Evolutionary conservation across 768 basidiomycete species (phyloP), one percentile per base, ranked within the genome.

Genomic region (Trametes cubensis): DNA sequence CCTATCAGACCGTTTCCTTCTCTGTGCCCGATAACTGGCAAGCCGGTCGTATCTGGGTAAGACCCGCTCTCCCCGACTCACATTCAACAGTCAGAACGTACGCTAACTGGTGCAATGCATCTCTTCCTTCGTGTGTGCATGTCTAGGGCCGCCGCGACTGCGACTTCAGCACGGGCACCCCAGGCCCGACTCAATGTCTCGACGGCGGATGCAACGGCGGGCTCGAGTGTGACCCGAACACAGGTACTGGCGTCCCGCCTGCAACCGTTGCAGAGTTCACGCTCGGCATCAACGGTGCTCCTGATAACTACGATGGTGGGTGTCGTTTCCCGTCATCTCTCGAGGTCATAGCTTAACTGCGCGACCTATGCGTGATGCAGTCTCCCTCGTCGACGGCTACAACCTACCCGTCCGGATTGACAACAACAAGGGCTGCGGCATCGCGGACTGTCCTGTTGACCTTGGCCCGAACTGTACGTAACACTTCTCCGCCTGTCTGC

Each of bases 191-290:
- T 47, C 67, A 73, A 13, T 80, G 78, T 67, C 47, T 70, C 4
- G 72, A 71, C n/a, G 78, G 79, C 4, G 76, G 76, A 23, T 78
- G 77, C 67, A 75, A 73, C 45, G 74, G 77, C 45, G 78, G 79
- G 30, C 71, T 79, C 6, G 61, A 68, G 21, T 79, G 78, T 53
- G 76, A 77, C 63, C 61, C 71, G 14, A 55, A 67, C 63, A 74
- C 72, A 7, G 78, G 78, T 18, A 79, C 78, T 2, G 75, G 75
- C 51, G 73, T 75, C 15, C 74, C 75, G 23, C 77, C 75, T 1
- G 75, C 71, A 2, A 73, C 74, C 8, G 63, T 77, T 42, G 75
- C 76, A 20, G 75, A 76, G 68, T 78, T 74, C 60, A 77, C 74
- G 8, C 66, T 79, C 42, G 59, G 62, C 40, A 55, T 45, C 17